Base-by-base conservation (phyloP, 179 eudicot genomes). In the Pouteria campechiana region DNA sequence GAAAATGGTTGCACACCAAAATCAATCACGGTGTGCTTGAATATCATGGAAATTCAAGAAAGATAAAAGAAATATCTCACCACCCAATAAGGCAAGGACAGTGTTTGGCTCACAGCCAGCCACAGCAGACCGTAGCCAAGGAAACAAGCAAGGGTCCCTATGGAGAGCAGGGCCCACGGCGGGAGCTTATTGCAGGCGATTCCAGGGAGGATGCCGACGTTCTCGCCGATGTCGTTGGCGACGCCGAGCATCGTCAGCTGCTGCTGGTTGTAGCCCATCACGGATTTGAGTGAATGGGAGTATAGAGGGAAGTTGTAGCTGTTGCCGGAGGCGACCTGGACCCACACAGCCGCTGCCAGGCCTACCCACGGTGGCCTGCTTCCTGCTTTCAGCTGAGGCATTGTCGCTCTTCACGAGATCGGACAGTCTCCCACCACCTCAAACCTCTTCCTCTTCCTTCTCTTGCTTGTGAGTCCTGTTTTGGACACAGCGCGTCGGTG, bases 361-460 rank as follows among this genome's bases (percentile, higher is more conserved):
- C 97, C 97, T 10, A 88, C 88, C 97, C 97, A 88, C 35, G 94
- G 97, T 34, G 97, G 92, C 22, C 97, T 50, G 5, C 70, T 83
- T 0, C 94, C 94, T 11, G 60, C 55, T 52, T 84, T 83, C 4
- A 66, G 19, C n/a, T n/a, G n/a, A n/a, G n/a, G n/a, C n/a, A n/a
- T n/a, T n/a, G n/a, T n/a, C n/a, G n/a, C n/a, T n/a, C n/a, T n/a
- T n/a, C n/a, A n/a, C n/a, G n/a, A n/a, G n/a, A n/a, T n/a, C n/a
- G n/a, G n/a, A n/a, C n/a, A n/a, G n/a, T n/a, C n/a, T n/a, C n/a
- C n/a, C n/a, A n/a, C n/a, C n/a, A n/a, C n/a, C n/a, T n/a, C n/a
- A n/a, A n/a, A n/a, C n/a, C n/a, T n/a, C n/a, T n/a, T n/a, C n/a
- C n/a, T n/a, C n/a, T n/a, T n/a, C n/a, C n/a, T n/a, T n/a, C n/a